Percentiles rank a stretch among this genome's conserved stretches.
Conservation (phyloP, 1,139 yeast species). For the Starmera stellimalicola region DNA sequence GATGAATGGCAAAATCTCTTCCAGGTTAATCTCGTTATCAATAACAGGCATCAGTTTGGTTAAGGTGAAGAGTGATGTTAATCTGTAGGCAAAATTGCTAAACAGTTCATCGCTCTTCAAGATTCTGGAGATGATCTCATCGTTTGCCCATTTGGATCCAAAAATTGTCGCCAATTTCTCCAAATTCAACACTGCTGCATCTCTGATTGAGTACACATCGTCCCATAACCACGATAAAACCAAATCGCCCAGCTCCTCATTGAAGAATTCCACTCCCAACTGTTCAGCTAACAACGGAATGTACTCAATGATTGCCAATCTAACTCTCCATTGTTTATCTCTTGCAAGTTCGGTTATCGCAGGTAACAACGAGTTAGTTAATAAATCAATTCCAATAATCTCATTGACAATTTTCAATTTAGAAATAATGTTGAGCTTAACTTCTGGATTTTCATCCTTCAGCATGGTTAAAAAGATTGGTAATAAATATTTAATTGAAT, state of each 20-base stretch:
- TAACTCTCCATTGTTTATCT: constrained; percentile 96
- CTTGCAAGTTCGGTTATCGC: constrained; percentile 95
- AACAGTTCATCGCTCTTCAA: constrained; percentile 36
- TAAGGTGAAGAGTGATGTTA: constrained; percentile 84
- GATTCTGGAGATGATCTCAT: constrained; percentile 71
- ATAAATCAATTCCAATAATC: constrained; percentile 83
- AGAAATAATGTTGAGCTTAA: constrained; percentile 86
- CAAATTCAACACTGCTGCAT: constrained; percentile 86
- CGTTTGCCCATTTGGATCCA: constrained; percentile 91
- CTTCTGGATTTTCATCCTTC: constrained; percentile 96
- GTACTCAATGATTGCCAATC: constrained; percentile 94
- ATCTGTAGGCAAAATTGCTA: constrained; percentile 68
- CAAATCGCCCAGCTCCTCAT: constrained; percentile 79
- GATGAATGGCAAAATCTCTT: constrained; percentile 72
- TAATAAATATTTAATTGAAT: constrained; percentile 71
- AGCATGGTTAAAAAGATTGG: constrained; percentile 91
- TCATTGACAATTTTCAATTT: constrained; percentile 87
- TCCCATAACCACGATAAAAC: constrained; percentile 99
- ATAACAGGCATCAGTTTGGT: constrained; percentile 69
- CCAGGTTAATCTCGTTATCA: constrained; percentile 44
- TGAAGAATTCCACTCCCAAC: constrained; percentile 87
- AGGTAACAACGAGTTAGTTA: constrained; percentile 83
- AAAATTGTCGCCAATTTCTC: constrained; percentile 75
- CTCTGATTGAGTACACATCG: constrained; percentile 91
- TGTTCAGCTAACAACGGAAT: constrained; percentile 95